Conservation (phyloP, 2,329 filamentous ascomycete species). For the Epichloe bromicola region DNA sequence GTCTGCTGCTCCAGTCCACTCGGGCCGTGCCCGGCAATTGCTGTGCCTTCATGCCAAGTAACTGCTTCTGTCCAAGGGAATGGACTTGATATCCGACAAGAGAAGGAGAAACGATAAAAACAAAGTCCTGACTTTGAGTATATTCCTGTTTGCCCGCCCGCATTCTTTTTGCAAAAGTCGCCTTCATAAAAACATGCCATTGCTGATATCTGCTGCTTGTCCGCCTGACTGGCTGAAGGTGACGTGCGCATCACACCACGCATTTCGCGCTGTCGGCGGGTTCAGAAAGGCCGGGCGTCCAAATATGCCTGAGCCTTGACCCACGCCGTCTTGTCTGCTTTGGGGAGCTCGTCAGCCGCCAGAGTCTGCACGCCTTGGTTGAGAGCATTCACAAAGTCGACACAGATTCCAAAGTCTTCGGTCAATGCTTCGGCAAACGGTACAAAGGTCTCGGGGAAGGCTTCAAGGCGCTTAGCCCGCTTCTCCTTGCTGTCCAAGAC, state of each 20-base stretch:
- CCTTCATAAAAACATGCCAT: background rate
- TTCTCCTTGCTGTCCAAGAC: slow-evolving; percentile 38
- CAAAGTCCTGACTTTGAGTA: background rate
- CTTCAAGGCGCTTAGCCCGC: slow-evolving; percentile 30
- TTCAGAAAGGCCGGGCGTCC: slow-evolving; percentile 27
- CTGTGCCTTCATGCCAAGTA: background rate
- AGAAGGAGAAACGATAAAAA: background rate
- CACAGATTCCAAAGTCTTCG: slow-evolving; percentile 47
- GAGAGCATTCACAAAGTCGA: slow-evolving; percentile 45
- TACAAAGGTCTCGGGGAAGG: slow-evolving; percentile 41
- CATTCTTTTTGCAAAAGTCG: background rate
- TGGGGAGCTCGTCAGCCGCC: slow-evolving; percentile 32
- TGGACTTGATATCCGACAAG: background rate
- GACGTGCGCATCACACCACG: background rate
- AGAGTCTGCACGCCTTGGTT: slow-evolving; percentile 44
- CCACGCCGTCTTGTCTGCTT: slow-evolving; percentile 38
- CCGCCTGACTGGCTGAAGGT: too few relatives aligned
- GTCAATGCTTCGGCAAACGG: slow-evolving; percentile 43
- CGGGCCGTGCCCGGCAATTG: too few relatives aligned
- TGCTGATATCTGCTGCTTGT: background rate
- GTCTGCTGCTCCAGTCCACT: too few relatives aligned
- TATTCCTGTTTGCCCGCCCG: background rate
- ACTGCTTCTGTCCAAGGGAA: background rate
- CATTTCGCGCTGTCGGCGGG: background rate
- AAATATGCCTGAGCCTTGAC: slow-evolving; percentile 42